phyloP scores from a whole-genome alignment of 2,329 filamentous ascomycete species.

The Tolypocladium album region DNA sequence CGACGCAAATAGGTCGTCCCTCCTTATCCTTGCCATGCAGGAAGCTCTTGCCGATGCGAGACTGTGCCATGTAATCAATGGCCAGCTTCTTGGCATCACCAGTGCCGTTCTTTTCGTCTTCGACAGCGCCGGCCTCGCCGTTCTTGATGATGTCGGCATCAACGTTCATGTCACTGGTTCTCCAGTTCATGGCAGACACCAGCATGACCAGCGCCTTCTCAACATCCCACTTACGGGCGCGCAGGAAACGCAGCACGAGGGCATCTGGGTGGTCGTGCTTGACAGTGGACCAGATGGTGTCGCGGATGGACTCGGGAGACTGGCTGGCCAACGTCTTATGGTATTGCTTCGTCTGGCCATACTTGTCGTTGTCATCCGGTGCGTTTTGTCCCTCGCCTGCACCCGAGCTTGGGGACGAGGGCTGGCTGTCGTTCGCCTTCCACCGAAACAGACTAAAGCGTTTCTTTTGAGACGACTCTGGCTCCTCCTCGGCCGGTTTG shows the following conservation, averaged over 20 bases:
- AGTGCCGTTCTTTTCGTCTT: constrained; percentile 46
- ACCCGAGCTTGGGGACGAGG: constrained; percentile 15
- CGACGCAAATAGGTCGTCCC: constrained; percentile 77
- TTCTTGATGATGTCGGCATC: constrained; percentile 77
- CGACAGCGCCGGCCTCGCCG: constrained; percentile 58
- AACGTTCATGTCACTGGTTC: constrained; percentile 70
- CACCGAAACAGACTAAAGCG: constrained; percentile 59
- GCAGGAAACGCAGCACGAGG: constrained; percentile 68
- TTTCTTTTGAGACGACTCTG: constrained; percentile 63
- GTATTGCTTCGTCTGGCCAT: constrained; percentile 80
- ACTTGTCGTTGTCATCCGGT: constrained; percentile 72
- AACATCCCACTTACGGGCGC: constrained; percentile 92
- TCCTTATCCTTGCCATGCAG: constrained; percentile 78
- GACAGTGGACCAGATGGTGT: constrained; percentile 83
- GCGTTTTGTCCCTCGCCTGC: constrained; percentile 26
- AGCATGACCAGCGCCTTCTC: constrained; percentile 91
- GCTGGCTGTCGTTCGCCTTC: constrained; percentile 41
- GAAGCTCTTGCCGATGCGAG: constrained; percentile 87
- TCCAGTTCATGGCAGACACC: constrained; percentile 89
- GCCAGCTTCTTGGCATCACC: constrained; percentile 53
- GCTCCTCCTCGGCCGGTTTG: constrained; percentile 10
- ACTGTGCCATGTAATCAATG: constrained; percentile 71
- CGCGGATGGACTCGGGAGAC: constrained; percentile 66
- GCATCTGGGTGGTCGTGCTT: constrained; percentile 94
- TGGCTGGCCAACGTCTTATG: constrained; percentile 68